Evolutionary conservation across 495 filamentous ascomycete genomes (phyloP).

Genomic region (Aspergillus funiculosus): DNA sequence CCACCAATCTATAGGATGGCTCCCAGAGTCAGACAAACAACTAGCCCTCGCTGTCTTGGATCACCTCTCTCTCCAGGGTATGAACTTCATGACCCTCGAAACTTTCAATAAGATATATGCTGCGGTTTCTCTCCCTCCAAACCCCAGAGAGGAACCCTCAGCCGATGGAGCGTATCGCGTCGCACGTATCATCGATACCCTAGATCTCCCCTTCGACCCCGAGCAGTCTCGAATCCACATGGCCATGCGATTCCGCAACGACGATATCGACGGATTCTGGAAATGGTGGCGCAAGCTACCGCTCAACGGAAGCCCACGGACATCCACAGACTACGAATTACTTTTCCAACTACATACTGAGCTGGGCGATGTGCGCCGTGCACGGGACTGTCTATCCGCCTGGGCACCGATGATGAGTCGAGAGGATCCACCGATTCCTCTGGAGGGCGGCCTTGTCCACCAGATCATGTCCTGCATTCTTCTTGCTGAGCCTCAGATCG

Average conservation of each 20-base stretch:
- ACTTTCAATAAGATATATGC: constrained; percentile 41
- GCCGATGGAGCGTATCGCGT: constrained; percentile 2
- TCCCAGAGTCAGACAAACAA: constrained; percentile 29
- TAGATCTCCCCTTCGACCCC: constrained; percentile 42
- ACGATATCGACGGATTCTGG: constrained; percentile 55
- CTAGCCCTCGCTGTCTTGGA: constrained; percentile 44
- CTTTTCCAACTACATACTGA: constrained; percentile 49
- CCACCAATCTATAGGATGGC: constrained; percentile 6
- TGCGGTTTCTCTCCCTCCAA: constrained; percentile 14
- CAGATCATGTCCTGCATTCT: constrained; percentile 46
- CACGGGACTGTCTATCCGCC: constrained; percentile 44
- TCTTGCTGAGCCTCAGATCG: constrained; percentile 46
- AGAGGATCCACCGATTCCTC: constrained; percentile 49
- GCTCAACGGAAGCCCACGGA: constrained; percentile 44
- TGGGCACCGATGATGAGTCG: constrained; percentile 52
- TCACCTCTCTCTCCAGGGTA: constrained; percentile 38
- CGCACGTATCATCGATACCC: constrained; percentile 28
- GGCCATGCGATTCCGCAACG: constrained; percentile 32
- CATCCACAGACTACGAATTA: constrained; percentile 49
- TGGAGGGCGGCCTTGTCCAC: constrained; percentile 37
- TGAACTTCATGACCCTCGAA: constrained; percentile 38
- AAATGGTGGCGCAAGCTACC: constrained; percentile 54
- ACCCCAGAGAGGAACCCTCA: constrained; percentile 14
- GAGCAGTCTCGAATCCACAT: constrained; percentile 45
- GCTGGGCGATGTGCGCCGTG: constrained; percentile 39